A percentile compares a stretch with the other conserved stretches of the same genome.
Conservation (phyloP, 805 yeast genomes). For the Tetrapisispora nanseiensis region DNA sequence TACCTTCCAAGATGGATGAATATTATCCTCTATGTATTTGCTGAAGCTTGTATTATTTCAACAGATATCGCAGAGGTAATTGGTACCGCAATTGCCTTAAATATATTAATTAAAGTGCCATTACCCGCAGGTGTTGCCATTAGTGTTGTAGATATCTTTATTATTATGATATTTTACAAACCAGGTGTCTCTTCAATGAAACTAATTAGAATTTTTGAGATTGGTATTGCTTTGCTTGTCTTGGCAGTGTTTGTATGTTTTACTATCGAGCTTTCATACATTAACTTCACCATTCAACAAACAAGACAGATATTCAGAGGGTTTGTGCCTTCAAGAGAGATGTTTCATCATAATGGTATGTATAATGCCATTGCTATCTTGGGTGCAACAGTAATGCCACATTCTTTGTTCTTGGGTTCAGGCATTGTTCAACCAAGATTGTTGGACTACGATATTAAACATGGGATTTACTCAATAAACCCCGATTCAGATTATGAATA, state of each 20-base stretch:
- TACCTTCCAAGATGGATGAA: constrained; percentile 64
- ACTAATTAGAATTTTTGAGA: constrained; percentile 66
- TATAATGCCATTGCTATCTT: constrained; percentile 71
- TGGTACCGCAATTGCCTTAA: constrained; percentile 82
- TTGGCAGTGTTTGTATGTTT: constrained; percentile 70
- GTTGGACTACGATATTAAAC: constrained; percentile 57
- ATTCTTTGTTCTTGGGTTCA: constrained; percentile 73
- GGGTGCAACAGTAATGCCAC: constrained; percentile 95
- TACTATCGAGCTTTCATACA: constrained; percentile 55
- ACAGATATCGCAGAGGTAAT: constrained; percentile 93
- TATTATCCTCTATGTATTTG: constrained; percentile 55
- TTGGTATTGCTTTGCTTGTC: constrained; percentile 62
- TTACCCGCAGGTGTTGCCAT: constrained; percentile 67
- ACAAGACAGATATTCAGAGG: constrained; percentile 51
- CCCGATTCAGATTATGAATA: constrained; percentile 10
- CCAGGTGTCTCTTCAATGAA: constrained; percentile 66
- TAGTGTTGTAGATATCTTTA: constrained; percentile 71
- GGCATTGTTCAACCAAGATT: constrained; percentile 80
- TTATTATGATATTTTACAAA: constrained; percentile 69
- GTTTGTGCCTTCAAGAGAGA: constrained; percentile 47
- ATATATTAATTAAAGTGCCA: constrained; percentile 67
- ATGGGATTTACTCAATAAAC: constrained; percentile 36
- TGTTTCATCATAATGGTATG: constrained; percentile 52
- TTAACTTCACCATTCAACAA: constrained; percentile 34
- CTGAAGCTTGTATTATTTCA: constrained; percentile 82